Conservation (phyloP, 768 basidiomycete genomes). For the Daedalea quercina region DNA sequence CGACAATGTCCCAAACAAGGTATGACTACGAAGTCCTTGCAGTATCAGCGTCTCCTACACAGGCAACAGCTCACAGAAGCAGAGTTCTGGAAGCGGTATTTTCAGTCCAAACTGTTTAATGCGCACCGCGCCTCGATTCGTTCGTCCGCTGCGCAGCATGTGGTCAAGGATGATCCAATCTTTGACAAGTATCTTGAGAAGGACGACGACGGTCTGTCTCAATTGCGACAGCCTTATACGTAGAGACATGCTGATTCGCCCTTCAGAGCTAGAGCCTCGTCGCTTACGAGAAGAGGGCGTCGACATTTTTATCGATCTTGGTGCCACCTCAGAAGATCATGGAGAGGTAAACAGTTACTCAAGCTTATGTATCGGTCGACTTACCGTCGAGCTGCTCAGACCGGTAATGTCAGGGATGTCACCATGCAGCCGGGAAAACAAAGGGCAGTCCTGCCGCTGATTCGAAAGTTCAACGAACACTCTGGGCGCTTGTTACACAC, state of each 20-base stretch:
- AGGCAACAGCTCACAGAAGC: conserved; percentile 69
- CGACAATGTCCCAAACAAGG: conserved; percentile 88
- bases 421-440: conserved; percentile 97
- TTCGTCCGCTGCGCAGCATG: conserved; percentile 75
- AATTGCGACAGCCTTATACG: neutral
- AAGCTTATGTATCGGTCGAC: neutral
- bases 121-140: conserved; percentile 90
- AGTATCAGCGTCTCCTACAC: neutral
- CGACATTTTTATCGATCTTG: conserved; percentile 78
- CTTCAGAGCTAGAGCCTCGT: conserved; percentile 70
- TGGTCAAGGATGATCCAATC: conserved; percentile 86
- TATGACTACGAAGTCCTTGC: conserved; percentile 21
- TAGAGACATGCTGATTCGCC: conserved; percentile 10
- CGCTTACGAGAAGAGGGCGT: conserved; percentile 58
- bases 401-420: conserved; percentile 81
- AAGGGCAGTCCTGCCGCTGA: conserved; percentile 81
- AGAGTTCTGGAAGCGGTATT: conserved; percentile 96
- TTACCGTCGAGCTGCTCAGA: conserved; percentile 35
- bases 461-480: conserved; percentile 97
- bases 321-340: conserved; percentile 88
- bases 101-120: conserved; percentile 93
- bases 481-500: conserved; percentile 84
- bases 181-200: conserved; percentile 96
- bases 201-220: conserved; percentile 77
- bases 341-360: conserved; percentile 49